These are phyloP conservation scores for Nidularia sp. DNA, from an alignment of 768 basidiomycete species.

Conservation along the genomic window DNA sequence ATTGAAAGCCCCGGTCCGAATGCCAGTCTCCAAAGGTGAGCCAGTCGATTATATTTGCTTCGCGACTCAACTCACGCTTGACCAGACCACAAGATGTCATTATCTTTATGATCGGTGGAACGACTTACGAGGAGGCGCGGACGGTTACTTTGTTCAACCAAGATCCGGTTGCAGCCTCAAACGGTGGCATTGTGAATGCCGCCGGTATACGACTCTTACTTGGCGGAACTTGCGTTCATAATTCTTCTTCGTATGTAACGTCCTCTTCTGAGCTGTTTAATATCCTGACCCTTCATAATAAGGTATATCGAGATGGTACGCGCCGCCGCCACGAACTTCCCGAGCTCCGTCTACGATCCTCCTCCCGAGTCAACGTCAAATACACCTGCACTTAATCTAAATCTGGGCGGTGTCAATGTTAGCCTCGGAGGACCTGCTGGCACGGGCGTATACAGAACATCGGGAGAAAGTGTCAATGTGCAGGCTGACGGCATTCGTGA, in stretches of 20 bases:
- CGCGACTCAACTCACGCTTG: background rate
- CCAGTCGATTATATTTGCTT: background rate
- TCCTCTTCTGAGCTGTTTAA: conserved; percentile 1
- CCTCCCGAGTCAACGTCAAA: conserved; percentile 70
- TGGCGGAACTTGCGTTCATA: conserved; percentile 94
- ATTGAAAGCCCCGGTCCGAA: conserved; percentile 62
- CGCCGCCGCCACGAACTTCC: conserved; percentile 60
- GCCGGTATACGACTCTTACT: conserved; percentile 77
- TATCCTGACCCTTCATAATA: conserved; percentile 4
- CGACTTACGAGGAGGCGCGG: conserved; percentile 93
- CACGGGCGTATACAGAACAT: conserved; percentile 81
- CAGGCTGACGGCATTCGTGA: conserved; percentile 88
- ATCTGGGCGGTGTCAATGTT: conserved; percentile 89
- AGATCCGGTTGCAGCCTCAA: conserved; percentile 52
- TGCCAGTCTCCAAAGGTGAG: conserved; percentile 67
- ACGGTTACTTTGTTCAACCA: conserved; percentile 85
- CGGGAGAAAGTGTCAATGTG: conserved; percentile 65
- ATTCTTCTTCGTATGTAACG: conserved; percentile 75
- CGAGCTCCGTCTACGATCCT: conserved; percentile 65
- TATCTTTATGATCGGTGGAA: conserved; percentile 93
- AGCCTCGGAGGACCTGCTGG: conserved; percentile 86
- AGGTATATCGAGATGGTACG: conserved; percentile 91
- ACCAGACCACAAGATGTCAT: conserved; percentile 92
- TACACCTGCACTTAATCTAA: conserved; percentile 82
- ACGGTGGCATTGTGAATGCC: conserved; percentile 40